Base-by-base conservation (phyloP, 2,329 filamentous ascomycete species). In the Talaromyces marneffei region DNA sequence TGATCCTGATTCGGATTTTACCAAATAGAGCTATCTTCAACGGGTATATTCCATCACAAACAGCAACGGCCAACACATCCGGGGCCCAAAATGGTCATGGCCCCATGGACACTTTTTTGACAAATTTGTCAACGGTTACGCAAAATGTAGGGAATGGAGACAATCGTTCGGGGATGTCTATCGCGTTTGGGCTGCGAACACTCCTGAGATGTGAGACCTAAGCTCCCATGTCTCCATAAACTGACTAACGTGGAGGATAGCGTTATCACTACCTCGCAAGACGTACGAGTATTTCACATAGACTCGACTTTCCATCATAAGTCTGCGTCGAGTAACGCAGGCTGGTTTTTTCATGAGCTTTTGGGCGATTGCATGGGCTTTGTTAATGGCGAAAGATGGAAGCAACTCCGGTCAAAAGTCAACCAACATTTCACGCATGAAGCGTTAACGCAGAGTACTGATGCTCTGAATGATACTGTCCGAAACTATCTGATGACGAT, bases 81-180 rank as follows among this genome's bases (percentile, higher is more conserved):
- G 35, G 16, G 53, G 53, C 10, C 53, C 53, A 16, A 39, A 39
- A 39, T 56, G 53, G 53, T 37, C 56, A 12, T 77, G 66, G 61
- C 74, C 76, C 1, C 72, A 78, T 61, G 75, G 76, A 2, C 74
- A 78, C 63, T 78, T 77, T 1, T 70, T 78, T 60, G 62, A 67
- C 2, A 80, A 80, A 63, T 80, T 79, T 59, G 62, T 79, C 77
- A 40, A 18, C 8, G 37, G 77, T 1, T 63, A 64, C 8, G 61
- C 68, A 5, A 76, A 75, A 39, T 72, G 69, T 23, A 50, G 33
- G 7, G 44, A 56, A 18, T 80, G 78, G 65, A 61, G 9, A 44
- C 46, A 69, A 56, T 4, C 29, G 8, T 69, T 72, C 64, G 77
- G 77, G 1, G n/a, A 59, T 0, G 60, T 78, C 0, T 79, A 80